Conservation (phyloP, 2,329 filamentous ascomycete species). For the Colletotrichum tofieldiae region DNA sequence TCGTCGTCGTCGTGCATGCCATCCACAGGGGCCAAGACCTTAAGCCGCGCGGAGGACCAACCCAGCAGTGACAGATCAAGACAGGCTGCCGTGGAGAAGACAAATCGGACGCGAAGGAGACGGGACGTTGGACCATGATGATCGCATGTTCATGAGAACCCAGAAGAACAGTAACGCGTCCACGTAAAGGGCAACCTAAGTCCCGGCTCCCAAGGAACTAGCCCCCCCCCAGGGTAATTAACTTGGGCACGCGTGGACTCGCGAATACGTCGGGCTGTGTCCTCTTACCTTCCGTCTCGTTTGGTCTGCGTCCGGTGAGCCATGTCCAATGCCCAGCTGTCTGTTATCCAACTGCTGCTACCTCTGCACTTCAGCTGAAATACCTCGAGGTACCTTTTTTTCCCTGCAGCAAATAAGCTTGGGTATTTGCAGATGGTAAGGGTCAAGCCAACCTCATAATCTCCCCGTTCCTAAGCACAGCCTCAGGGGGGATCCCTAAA, state of each 20-base stretch:
- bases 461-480: slow-evolving; percentile 33
- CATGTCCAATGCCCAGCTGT: slow-evolving; percentile 16
- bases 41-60: slow-evolving; percentile 16
- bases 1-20: slow-evolving; percentile 18
- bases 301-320: slow-evolving; percentile 12
- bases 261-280: slow-evolving; percentile 27
- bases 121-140: not conserved
- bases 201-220: slow-evolving; percentile 4
- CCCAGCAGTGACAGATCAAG: slow-evolving; percentile 17
- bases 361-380: not conserved
- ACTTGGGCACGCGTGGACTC: not conserved
- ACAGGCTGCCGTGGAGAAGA: slow-evolving; percentile 14
- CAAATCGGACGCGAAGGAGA: not conserved
- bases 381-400: not conserved
- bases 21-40: slow-evolving; percentile 16
- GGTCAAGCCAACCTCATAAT: slow-evolving; percentile 24
- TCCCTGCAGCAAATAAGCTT: slow-evolving; percentile 7
- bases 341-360: not conserved
- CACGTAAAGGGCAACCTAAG: not conserved
- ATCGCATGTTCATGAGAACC: not conserved
- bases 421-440: not conserved
- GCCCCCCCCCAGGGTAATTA: slow-evolving; percentile 5
- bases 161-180: not conserved
- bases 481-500: slow-evolving; percentile 27
- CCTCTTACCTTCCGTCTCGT: not conserved